Evolutionary conservation across 1,284 basidiomycete genomes (phyloP), one percentile per base, ranked within the genome.

Genomic region (Ceratorhiza oryzae-sativae): DNA sequence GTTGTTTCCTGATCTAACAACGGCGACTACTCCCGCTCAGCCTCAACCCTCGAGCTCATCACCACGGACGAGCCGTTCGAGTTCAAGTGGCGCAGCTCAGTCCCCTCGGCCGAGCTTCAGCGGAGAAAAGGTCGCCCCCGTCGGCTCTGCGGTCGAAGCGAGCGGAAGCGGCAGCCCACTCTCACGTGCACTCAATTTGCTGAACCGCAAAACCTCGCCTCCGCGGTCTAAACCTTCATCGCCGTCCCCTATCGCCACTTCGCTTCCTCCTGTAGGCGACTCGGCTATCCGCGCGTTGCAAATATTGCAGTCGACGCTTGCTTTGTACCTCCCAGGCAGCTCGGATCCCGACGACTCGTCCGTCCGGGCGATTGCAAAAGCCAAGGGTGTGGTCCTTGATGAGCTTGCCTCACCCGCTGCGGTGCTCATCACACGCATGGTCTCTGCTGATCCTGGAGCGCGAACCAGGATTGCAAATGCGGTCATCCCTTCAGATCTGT

Each of bases 361-460:
- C 59, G 86, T 92, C 30, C 85, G 87, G 46, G 82, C 84, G 63
- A 80, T 81, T 23, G 84, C 80, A 75, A 84, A 80, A 77, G 79
- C 76, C 68, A 88, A 87, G 75, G 81, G 79, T 56, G 55, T 80
- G 20, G 80, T 85, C 15, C 79, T 95, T 41, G 94, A 97, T 76
- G 93, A 96, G 68, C 78, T 89, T 0, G 81, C 95, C 27, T 84
- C 88, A 1, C 94, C 94, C 0, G 82, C 95, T 13, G 83, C 91
- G 12, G 81, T 94, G 12, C 84, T 97, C 25, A 80, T 95, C 56
- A 86, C 88, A 1, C 86, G 90, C 72, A 79, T 93, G 27, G 91
- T 89, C 75, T 79, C 84, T 25, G 88, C 85, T 1, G 89, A 91
- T 74, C 86, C 87, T 65, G 80, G 80, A 0, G 86, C 86, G 25